Percentiles rank a stretch among this genome's conserved stretches.
These are phyloP conservation scores for Ophiocordyceps sinensis DNA, from an alignment of 2,329 filamentous ascomycete species.

Conservation along the genomic window DNA sequence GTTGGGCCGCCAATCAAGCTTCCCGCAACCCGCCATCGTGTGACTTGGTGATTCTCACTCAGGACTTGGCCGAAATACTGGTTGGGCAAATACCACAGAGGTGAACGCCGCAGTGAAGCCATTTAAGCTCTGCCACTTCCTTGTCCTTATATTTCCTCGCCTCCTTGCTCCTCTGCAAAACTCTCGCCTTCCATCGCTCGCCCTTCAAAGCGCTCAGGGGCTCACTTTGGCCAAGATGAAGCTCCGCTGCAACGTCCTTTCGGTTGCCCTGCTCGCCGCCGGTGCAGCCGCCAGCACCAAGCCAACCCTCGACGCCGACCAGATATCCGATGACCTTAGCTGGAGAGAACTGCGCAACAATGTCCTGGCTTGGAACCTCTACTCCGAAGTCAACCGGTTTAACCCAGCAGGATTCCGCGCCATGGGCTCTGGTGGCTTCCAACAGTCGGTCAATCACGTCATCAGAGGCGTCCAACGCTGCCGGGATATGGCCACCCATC, in stretches of 20 bases:
- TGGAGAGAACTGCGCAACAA: not conserved
- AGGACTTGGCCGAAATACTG: no score
- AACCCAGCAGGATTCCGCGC: not conserved
- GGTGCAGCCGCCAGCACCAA: not conserved
- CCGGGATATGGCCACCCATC: constrained; percentile 14
- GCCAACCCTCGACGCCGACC: not conserved
- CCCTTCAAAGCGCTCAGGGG: no score
- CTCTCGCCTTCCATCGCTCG: no score
- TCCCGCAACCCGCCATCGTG: no score
- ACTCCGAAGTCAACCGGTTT: not conserved
- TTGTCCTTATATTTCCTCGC: no score
- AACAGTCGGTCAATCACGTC: constrained; percentile 42
- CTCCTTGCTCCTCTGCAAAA: no score
- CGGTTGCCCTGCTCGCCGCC: not conserved
- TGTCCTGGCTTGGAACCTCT: not conserved
- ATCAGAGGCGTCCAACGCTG: constrained; percentile 26
- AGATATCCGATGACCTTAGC: not conserved
- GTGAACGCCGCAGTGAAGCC: no score
- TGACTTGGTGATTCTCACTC: no score
- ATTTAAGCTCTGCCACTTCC: no score
- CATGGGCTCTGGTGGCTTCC: constrained; percentile 43
- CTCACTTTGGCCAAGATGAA: not conserved
- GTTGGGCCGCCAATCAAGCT: no score
- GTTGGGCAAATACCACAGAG: no score
- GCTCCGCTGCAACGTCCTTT: not conserved